Evolutionary conservation across 441 rosid genomes (phyloP), one percentile per base, ranked within the genome.

Genomic region (Daphne laureola): DNA sequence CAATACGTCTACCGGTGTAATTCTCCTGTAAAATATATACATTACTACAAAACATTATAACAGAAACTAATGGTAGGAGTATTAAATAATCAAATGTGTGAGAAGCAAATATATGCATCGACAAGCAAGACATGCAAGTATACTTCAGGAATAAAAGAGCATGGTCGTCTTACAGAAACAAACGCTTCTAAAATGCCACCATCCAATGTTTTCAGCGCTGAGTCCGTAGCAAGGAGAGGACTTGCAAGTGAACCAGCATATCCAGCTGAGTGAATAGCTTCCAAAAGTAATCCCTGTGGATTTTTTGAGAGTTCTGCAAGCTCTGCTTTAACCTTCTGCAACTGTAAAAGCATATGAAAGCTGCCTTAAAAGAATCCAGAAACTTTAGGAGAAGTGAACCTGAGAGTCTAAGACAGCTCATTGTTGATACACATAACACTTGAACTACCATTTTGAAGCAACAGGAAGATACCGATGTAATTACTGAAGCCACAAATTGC

Each of bases 251-350:
- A 77, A 71, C 93, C 93, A 1, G 75, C 50, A 70, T 77, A 93
- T 64, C 81, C 95, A 57, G 85, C 82, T 31, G 97, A 78, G 65
- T 90, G 97, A 75, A 93, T 72, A 49, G 95, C 83, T 71, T 93
- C 97, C 77, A 87, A 59, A 35, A 93, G 84, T 53, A 93, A 61
- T 43, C 91, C 85, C 57, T 83, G 86, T 13, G 90, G 96, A 54
- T 86, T 89, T 25, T 85, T 84, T 3, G 72, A 76, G 62, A 74
- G 71, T 63, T 87, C 93, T 12, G 65, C 70, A 45, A 79, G 63
- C 72, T 89, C 95, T 5, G 67, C 64, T 77, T 90, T 83, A 66
- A 90, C 53, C 75, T 78, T 93, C 54, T 62, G 66, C 61, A 86
- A 71, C 96, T 87, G 81, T 17, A 64, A 25, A 59, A 50, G 53